Evolutionary conservation across 768 basidiomycete genomes (phyloP).

Genomic region (Tephrocybe rancida): DNA sequence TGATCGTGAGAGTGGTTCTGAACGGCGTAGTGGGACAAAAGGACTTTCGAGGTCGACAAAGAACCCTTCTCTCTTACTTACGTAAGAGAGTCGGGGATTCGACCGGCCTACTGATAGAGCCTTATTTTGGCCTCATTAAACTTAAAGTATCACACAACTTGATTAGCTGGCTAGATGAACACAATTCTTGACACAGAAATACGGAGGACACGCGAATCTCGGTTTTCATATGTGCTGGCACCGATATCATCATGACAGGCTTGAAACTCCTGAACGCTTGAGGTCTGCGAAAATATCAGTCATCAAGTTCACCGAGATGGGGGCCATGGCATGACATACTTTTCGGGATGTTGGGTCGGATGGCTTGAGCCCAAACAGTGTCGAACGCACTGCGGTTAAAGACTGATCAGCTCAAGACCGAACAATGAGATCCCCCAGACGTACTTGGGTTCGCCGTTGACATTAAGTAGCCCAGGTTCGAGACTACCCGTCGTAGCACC

Average conservation of each 20-base stretch:
- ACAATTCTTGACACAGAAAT: too few relatives aligned
- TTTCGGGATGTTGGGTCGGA: constrained; percentile 40
- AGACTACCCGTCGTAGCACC: constrained; percentile 44
- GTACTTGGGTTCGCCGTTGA: constrained; percentile 39
- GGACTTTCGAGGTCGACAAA: too few relatives aligned
- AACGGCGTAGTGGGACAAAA: too few relatives aligned
- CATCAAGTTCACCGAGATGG: neutral
- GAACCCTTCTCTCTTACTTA: too few relatives aligned
- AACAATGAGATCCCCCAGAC: neutral
- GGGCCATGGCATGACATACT: constrained; percentile 8
- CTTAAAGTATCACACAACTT: too few relatives aligned
- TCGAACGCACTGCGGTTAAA: constrained; percentile 30
- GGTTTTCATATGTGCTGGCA: too few relatives aligned
- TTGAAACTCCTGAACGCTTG: constrained; percentile 19
- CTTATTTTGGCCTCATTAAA: too few relatives aligned
- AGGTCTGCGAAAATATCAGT: constrained; percentile 5
- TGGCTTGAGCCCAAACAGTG: constrained; percentile 37
- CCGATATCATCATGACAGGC: constrained; percentile 15
- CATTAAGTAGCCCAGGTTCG: constrained; percentile 42
- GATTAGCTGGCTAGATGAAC: too few relatives aligned
- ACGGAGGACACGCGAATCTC: too few relatives aligned
- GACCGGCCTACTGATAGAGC: too few relatives aligned
- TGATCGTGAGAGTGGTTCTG: too few relatives aligned
- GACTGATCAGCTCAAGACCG: neutral
- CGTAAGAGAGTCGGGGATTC: too few relatives aligned